Evolutionary conservation across 352 stramenopile genomes (phyloP).

Genomic region (Phytophthora ramorum): DNA sequence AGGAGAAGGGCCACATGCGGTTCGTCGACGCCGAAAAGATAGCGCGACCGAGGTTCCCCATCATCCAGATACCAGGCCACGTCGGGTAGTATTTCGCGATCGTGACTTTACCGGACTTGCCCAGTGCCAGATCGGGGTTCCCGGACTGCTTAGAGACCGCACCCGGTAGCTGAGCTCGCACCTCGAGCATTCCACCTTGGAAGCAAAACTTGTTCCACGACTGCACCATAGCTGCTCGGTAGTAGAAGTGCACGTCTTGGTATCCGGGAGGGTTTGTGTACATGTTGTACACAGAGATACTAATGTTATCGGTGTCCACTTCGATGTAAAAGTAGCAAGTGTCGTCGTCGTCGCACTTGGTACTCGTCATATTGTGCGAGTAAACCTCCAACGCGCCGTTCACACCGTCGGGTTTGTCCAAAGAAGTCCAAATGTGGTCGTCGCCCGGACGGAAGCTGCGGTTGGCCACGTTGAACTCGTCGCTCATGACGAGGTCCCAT

Average conservation of each 20-base stretch:
- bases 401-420: conserved; percentile 94
- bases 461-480: conserved; percentile 93
- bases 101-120: conserved; percentile 67
- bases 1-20: conserved; percentile 97
- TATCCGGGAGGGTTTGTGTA: conserved; percentile 59
- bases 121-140: conserved; percentile 51
- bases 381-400: conserved; percentile 93
- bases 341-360: conserved; percentile 48
- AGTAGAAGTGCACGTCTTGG: conserved; percentile 53
- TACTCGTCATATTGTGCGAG: conserved; percentile 78
- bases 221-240: conserved; percentile 87
- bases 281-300: conserved; percentile 64
- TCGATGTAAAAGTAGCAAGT: conserved; percentile 67
- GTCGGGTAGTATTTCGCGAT: conserved; percentile 73
- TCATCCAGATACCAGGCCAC: conserved; percentile 97
- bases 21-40: conserved; percentile 95
- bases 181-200: conserved; percentile 93
- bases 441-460: conserved; percentile 90
- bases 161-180: conserved; percentile 90
- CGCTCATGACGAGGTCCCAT: conserved; percentile 90
- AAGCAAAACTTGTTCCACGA: conserved; percentile 96
- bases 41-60: conserved; percentile 96
- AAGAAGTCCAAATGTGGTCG: conserved; percentile 94
- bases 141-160: conserved; percentile 53
- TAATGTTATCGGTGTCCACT: conserved; percentile 38